Conservation (phyloP, 345 rosid genomes). For the Moricandia moricandioides region DNA sequence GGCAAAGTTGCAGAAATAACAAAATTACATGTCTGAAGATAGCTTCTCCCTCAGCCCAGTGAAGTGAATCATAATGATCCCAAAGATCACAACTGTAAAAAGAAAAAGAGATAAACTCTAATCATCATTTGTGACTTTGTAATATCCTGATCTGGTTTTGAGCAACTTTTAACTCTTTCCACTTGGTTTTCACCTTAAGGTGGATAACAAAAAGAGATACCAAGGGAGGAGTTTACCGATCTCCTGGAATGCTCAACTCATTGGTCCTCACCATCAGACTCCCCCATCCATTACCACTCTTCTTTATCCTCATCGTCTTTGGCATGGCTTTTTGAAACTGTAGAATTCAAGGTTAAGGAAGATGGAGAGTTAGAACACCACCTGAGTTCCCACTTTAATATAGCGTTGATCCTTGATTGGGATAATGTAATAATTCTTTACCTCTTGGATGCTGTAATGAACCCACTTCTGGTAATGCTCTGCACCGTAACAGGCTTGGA, state of each 20-base stretch:
- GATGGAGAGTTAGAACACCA: slow-evolving; percentile 26
- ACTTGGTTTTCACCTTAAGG: slow-evolving; percentile 22
- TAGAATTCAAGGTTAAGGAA: slow-evolving; percentile 43
- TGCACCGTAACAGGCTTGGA: no score
- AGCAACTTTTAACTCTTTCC: background rate
- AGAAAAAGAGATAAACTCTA: no score
- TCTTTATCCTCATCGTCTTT: slow-evolving; percentile 33
- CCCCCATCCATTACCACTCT: slow-evolving; percentile 17
- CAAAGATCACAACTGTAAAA: background rate
- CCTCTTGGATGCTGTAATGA: background rate
- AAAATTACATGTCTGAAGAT: background rate
- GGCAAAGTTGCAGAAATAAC: background rate
- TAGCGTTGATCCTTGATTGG: background rate
- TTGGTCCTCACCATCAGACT: slow-evolving; percentile 42
- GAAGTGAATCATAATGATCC: background rate
- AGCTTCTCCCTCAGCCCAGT: background rate
- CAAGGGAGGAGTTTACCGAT: slow-evolving; percentile 41
- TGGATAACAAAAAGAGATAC: slow-evolving; percentile 33
- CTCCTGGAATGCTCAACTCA: slow-evolving; percentile 28
- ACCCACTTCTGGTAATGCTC: background rate
- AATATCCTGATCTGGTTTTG: background rate
- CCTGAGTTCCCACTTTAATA: slow-evolving; percentile 1
- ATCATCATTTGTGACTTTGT: background rate
- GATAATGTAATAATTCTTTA: background rate
- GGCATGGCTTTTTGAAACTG: slow-evolving; percentile 38